Conservation (phyloP, 1,284 basidiomycete species). For the Macrocystidia cucumis region DNA sequence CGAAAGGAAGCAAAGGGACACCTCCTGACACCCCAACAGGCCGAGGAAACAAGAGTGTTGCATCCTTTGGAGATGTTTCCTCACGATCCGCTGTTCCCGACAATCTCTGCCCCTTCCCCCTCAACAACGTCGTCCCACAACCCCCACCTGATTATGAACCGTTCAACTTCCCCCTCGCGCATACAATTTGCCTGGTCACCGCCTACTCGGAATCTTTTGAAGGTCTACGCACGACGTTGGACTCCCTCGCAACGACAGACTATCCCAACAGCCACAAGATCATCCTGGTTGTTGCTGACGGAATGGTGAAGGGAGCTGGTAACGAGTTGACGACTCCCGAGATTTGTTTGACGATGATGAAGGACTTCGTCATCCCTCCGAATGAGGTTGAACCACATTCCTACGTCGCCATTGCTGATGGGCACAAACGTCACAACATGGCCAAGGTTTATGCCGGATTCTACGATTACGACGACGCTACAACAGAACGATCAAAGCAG, state of each 20-base stretch:
- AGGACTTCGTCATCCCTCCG: constrained; percentile 80
- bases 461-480: constrained; percentile 93
- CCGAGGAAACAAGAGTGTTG: constrained; percentile 76
- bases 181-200: constrained; percentile 95
- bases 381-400: constrained; percentile 92
- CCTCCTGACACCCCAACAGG: constrained; percentile 75
- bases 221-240: constrained; percentile 93
- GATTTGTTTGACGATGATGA: constrained; percentile 97
- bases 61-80: constrained; percentile 50
- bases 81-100: constrained; percentile 47
- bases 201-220: constrained; percentile 98
- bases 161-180: constrained; percentile 92
- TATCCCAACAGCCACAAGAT: constrained; percentile 98
- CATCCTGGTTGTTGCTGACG: constrained; percentile 94
- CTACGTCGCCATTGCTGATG: constrained; percentile 98
- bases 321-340: constrained; percentile 88
- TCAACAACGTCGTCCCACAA: constrained; percentile 87
- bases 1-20: constrained; percentile 41
- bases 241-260: constrained; percentile 96
- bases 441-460: constrained; percentile 98
- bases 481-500: constrained; percentile 90
- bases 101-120: constrained; percentile 85
- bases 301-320: constrained; percentile 95
- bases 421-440: constrained; percentile 99
- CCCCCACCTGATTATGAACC: constrained; percentile 90